These are phyloP conservation scores for Lentinula sp. DNA, from an alignment of 768 basidiomycete species.

Conservation along the genomic window DNA sequence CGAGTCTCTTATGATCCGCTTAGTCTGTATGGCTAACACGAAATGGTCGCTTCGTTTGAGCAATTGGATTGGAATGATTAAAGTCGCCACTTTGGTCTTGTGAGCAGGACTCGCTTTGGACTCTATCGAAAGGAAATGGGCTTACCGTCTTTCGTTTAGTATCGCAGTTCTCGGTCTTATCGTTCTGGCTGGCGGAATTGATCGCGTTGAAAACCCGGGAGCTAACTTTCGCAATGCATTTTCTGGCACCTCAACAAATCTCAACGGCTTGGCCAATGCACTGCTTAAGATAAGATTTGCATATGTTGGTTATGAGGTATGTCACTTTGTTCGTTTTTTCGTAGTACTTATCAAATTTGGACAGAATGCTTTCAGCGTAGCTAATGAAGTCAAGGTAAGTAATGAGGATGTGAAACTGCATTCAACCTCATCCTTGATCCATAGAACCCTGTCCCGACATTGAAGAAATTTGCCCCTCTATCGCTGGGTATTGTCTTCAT, in stretches of 20 bases:
- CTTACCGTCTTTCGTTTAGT: constrained; percentile 10
- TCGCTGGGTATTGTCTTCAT: constrained; percentile 39
- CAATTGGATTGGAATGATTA: constrained; percentile 27
- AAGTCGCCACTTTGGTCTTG: constrained; percentile 25
- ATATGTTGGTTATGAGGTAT: constrained; percentile 29
- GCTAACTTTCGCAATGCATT: constrained; percentile 56
- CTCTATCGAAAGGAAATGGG: neutral
- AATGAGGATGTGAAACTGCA: neutral
- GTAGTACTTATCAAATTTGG: neutral
- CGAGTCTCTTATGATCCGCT: constrained; percentile 3
- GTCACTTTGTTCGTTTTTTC: constrained; percentile 19
- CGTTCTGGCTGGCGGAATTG: constrained; percentile 48
- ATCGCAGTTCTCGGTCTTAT: constrained; percentile 54
- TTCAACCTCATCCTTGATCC: neutral
- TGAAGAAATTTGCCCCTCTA: constrained; percentile 38
- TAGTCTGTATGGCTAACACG: constrained; percentile 24
- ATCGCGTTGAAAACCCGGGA: constrained; percentile 48
- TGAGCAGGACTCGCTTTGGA: constrained; percentile 7
- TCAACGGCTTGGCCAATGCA: constrained; percentile 5
- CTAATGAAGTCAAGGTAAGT: constrained; percentile 25
- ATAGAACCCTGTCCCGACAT: constrained; percentile 35
- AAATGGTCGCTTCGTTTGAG: constrained; percentile 32
- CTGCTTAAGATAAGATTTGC: constrained; percentile 18
- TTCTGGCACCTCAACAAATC: constrained; percentile 30
- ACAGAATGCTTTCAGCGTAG: constrained; percentile 39